phyloP scores from a whole-genome alignment of 148 eudicot species.

The Spergularia marina region DNA sequence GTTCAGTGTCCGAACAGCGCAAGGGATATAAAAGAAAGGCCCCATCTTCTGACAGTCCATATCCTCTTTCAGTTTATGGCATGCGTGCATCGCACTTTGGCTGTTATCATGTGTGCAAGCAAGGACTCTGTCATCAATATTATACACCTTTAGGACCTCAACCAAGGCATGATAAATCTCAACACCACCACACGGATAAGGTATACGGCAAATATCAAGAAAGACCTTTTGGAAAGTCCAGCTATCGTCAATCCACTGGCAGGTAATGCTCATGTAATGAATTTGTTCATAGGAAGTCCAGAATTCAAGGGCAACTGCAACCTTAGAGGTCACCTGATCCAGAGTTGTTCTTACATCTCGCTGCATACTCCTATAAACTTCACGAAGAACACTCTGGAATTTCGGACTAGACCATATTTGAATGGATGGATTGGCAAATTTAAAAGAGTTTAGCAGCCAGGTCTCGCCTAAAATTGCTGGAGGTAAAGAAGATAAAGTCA shows the following conservation, averaged over 20 bases:
- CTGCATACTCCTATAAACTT: slow-evolving; percentile 68
- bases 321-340: slow-evolving; percentile 70
- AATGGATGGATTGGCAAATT: slow-evolving; percentile 59
- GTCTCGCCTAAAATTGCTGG: slow-evolving; percentile 58
- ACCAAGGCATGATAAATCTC: slow-evolving; percentile 59
- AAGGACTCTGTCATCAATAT: slow-evolving; percentile 56
- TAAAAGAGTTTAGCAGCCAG: slow-evolving; percentile 67
- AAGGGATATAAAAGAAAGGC: slow-evolving; percentile 71
- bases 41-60: slow-evolving; percentile 66
- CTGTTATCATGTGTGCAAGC: slow-evolving; percentile 84
- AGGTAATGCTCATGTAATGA: slow-evolving; percentile 65
- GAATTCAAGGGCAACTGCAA: slow-evolving; percentile 72
- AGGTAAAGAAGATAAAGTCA: slow-evolving; percentile 64
- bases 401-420: slow-evolving; percentile 71
- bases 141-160: slow-evolving; percentile 56
- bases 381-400: slow-evolving; percentile 51
- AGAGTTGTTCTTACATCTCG: slow-evolving; percentile 48
- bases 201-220: slow-evolving; percentile 71
- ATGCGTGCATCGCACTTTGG: slow-evolving; percentile 65
- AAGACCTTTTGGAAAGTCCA: slow-evolving; percentile 78
- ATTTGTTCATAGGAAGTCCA: slow-evolving; percentile 80
- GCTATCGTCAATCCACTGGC: slow-evolving; percentile 83
- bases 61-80: slow-evolving; percentile 69
- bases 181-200: slow-evolving; percentile 60
- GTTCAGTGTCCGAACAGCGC: slow-evolving; percentile 73